Percentiles rank a stretch among this genome's conserved stretches.
Evolutionary conservation across 768 basidiomycete genomes (phyloP).

Genomic region (Suillus paluster): DNA sequence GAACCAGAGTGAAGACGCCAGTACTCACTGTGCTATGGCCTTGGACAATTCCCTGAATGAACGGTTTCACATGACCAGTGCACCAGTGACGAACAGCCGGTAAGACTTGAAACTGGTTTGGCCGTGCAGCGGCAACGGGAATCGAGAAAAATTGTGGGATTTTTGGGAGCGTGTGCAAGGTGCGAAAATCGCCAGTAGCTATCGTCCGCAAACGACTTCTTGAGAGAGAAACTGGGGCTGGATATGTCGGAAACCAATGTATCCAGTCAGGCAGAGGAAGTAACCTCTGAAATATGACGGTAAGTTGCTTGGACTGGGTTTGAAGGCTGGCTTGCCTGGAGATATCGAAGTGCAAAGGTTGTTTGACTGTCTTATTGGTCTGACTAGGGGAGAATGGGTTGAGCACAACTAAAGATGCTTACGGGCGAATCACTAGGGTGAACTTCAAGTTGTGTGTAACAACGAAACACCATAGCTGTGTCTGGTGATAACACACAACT

Average conservation of each 20-base stretch:
- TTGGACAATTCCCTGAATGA: conserved; percentile 12
- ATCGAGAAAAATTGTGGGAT: conserved; percentile 6
- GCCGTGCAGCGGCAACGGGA: conserved; percentile 3
- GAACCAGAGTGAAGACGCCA: conserved; percentile 9
- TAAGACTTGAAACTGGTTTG: conserved; percentile 4
- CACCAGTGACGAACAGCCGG: conserved; percentile 2
- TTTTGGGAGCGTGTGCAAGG: conserved; percentile 4
- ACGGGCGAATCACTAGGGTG: no score
- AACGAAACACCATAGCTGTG: no score
- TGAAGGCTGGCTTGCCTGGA: no score
- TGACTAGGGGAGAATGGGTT: no score
- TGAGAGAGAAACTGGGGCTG: not conserved
- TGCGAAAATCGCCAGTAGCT: conserved; percentile 11
- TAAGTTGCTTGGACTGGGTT: no score
- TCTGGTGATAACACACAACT: no score
- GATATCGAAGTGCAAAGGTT: no score
- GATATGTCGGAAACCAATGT: conserved; percentile 1
- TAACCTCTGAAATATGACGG: not conserved
- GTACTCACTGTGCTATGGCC: conserved; percentile 8
- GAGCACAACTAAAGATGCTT: no score
- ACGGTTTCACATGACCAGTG: not conserved
- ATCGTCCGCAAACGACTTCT: conserved; percentile 1
- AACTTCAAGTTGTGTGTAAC: no score
- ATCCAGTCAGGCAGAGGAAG: not conserved
- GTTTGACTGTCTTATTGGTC: no score